phyloP scores from a whole-genome alignment of 2,329 filamentous ascomycete genomes.

The Zopfia rhizophila region DNA sequence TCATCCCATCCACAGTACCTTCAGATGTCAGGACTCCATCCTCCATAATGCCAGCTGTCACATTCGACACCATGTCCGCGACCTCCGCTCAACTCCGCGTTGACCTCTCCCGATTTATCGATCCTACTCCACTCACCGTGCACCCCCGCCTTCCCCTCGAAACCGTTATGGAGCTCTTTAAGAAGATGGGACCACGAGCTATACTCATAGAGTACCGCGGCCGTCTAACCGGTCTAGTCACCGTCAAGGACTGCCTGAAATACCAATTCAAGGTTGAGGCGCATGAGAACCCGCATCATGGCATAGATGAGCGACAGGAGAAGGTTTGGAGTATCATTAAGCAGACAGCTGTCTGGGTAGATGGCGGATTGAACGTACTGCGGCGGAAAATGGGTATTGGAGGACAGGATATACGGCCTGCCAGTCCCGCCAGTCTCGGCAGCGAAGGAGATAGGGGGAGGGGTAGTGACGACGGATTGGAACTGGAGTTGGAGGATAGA shows the following conservation, averaged over 20 bases:
- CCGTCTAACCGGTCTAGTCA: constrained; percentile 83
- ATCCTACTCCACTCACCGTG: constrained; percentile 87
- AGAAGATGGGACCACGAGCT: constrained; percentile 94
- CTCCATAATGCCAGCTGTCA: constrained; percentile 51
- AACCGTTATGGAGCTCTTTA: constrained; percentile 98
- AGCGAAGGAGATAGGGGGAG: constrained; percentile 13
- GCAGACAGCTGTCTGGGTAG: constrained; percentile 29
- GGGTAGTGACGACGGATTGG: constrained; percentile 11
- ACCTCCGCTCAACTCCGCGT: constrained; percentile 68
- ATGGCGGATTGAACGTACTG: constrained; percentile 27
- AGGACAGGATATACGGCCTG: constrained; percentile 36
- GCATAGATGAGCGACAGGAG: constrained; percentile 43
- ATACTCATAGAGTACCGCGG: constrained; percentile 93
- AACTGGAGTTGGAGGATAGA: constrained; percentile 38
- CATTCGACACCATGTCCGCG: constrained; percentile 69
- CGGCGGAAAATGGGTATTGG: constrained; percentile 29
- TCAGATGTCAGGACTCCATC: constrained; percentile 39
- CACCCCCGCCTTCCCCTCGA: constrained; percentile 92
- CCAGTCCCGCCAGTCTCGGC: constrained; percentile 30
- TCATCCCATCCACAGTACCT: constrained; percentile 60
- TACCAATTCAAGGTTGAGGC: constrained; percentile 98
- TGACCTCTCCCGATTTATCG: constrained; percentile 88
- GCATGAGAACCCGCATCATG: constrained; percentile 70
- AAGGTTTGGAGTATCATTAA: constrained; percentile 34
- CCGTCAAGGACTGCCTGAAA: constrained; percentile 95